Percentiles rank a stretch among this genome's conserved stretches.
Conservation (phyloP, 768 basidiomycete genomes). For the Lactarius evosmus region DNA sequence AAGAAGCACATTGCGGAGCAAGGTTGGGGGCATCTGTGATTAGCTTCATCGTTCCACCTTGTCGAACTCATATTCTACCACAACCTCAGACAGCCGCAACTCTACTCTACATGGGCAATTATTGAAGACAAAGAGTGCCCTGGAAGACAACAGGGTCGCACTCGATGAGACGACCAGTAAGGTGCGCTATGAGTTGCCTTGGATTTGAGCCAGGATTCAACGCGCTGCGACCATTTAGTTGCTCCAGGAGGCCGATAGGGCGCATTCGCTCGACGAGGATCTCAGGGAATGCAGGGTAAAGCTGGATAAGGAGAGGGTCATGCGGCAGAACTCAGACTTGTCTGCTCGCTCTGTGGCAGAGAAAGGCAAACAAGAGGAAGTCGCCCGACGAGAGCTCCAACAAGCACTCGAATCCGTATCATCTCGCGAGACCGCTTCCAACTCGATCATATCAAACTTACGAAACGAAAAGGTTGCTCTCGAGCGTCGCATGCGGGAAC, state of each 20-base stretch:
- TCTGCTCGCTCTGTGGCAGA: conserved; percentile 17
- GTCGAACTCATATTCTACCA: conserved; percentile 2
- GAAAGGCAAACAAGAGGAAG: conserved; percentile 22
- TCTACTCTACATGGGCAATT: conserved; percentile 24
- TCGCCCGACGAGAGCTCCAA: conserved; percentile 22
- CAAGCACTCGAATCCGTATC: conserved; percentile 25
- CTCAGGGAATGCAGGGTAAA: conserved; percentile 21
- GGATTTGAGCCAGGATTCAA: background rate
- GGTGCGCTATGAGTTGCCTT: conserved; percentile 6
- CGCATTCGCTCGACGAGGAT: conserved; percentile 15
- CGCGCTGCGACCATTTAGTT: conserved; percentile 10
- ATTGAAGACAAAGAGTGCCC: conserved; percentile 16
- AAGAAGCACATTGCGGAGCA: conserved; percentile 29
- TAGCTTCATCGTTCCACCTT: background rate
- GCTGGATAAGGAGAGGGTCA: conserved; percentile 23
- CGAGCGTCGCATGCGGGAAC: conserved; percentile 56
- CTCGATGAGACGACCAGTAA: conserved; percentile 25
- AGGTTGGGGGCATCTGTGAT: conserved; percentile 10
- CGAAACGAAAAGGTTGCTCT: conserved; percentile 57
- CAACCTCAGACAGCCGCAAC: conserved; percentile 20
- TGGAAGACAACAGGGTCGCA: conserved; percentile 24
- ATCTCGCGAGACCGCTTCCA: conserved; percentile 17
- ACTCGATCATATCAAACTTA: conserved; percentile 32
- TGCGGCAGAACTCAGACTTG: conserved; percentile 25
- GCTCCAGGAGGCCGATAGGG: conserved; percentile 26